phyloP scores from a whole-genome alignment of 129 eudicot genomes.

The Silybum marianum region DNA sequence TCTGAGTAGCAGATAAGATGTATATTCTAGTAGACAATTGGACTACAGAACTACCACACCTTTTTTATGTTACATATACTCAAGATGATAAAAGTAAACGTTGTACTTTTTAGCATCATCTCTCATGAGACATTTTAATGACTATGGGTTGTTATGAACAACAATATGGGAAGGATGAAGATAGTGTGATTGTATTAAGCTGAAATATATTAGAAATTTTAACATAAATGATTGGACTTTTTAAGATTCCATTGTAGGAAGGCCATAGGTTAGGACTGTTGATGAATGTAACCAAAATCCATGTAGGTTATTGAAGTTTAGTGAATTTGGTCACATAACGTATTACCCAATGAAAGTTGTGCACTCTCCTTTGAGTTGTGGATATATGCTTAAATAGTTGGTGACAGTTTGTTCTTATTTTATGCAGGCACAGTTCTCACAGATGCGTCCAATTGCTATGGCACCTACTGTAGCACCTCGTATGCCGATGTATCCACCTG shows the following conservation, averaged over 20 bases:
- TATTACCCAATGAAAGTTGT: neutral
- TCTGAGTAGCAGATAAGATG: neutral
- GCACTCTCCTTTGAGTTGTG: neutral
- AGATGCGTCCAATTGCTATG: conserved; percentile 80
- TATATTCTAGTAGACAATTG: neutral
- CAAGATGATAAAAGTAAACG: neutral
- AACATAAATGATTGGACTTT: neutral
- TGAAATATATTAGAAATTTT: neutral
- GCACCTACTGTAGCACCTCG: conserved; percentile 71
- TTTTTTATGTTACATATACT: no score
- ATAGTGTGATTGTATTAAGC: neutral
- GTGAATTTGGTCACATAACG: neutral
- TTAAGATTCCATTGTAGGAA: neutral
- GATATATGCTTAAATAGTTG: neutral
- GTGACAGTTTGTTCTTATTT: conserved; percentile 6
- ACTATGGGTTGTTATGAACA: neutral
- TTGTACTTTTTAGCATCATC: neutral
- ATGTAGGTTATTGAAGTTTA: no score
- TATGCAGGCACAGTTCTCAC: conserved; percentile 82
- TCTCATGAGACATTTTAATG: neutral
- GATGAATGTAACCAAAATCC: neutral
- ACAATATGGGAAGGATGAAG: neutral
- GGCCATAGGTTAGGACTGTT: neutral
- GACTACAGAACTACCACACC: neutral
- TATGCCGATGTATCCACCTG: conserved; percentile 90